Conservation (phyloP, 2,329 filamentous ascomycete genomes). For the Orbilia ellipsospora region DNA sequence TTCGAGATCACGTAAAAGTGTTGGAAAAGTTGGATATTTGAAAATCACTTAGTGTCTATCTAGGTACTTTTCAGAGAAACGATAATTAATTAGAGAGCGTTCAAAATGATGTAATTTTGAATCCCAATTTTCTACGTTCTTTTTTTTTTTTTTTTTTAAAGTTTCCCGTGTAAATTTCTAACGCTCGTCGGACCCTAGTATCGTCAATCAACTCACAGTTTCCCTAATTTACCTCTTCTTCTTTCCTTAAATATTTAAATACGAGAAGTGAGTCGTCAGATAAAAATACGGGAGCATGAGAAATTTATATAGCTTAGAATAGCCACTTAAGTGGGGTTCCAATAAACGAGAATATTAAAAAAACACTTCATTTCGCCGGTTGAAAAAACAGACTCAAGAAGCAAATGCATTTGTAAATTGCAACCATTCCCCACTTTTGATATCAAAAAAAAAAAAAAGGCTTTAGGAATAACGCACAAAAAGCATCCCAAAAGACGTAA, state of each 20-base stretch:
- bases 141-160: too few species aligned
- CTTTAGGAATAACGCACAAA: neutral
- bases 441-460: constrained; percentile 1
- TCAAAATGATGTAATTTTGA: too few species aligned
- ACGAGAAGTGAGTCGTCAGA: neutral
- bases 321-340: neutral
- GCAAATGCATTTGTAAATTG: neutral
- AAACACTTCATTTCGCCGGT: neutral
- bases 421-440: neutral
- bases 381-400: neutral
- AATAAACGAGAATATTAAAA: constrained; percentile 3
- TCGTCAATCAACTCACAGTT: too few species aligned
- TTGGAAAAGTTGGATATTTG: constrained; percentile 1
- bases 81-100: too few species aligned
- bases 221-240: too few species aligned
- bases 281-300: neutral
- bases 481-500: constrained; percentile 8
- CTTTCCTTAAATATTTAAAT: too few species aligned
- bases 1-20: constrained; percentile 2
- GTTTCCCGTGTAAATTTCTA: too few species aligned
- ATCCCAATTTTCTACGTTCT: too few species aligned
- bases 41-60: too few species aligned
- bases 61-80: too few species aligned
- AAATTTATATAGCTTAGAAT: constrained; percentile 35
- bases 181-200: too few species aligned